These are phyloP conservation scores for Exophiala viscosa DNA, from an alignment of 2,329 filamentous ascomycete genomes.

Conservation along the genomic window DNA sequence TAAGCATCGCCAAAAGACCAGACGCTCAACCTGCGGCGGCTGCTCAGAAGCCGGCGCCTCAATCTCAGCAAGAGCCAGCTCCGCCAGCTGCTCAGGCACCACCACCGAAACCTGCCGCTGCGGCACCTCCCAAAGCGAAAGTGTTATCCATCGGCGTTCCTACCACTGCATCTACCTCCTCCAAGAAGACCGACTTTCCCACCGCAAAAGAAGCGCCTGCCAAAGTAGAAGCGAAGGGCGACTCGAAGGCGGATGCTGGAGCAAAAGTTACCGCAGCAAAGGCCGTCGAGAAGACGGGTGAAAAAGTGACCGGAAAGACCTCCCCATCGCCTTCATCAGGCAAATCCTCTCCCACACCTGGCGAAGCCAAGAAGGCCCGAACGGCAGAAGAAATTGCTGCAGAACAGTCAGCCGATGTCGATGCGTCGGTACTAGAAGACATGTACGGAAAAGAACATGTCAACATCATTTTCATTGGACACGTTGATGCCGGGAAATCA, in stretches of 20 bases:
- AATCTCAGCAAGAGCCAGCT: slow-evolving; percentile 48
- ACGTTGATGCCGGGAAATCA: slow-evolving; percentile 97
- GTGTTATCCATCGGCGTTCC: slow-evolving; percentile 70
- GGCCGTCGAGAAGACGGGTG: slow-evolving; percentile 82
- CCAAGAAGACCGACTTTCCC: slow-evolving; percentile 46
- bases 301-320: slow-evolving; percentile 69
- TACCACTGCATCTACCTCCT: slow-evolving; percentile 32
- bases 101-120: slow-evolving; percentile 17
- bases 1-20: slow-evolving; percentile 38
- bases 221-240: slow-evolving; percentile 43
- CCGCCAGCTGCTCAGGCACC: slow-evolving; percentile 34
- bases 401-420: slow-evolving; percentile 73
- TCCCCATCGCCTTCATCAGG: slow-evolving; percentile 81
- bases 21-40: slow-evolving; percentile 48
- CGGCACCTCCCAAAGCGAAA: slow-evolving; percentile 53
- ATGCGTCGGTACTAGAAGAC: slow-evolving; percentile 83
- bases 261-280: slow-evolving; percentile 83
- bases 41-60: slow-evolving; percentile 41
- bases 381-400: slow-evolving; percentile 80
- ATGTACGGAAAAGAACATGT: slow-evolving; percentile 87
- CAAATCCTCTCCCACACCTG: slow-evolving; percentile 69
- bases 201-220: slow-evolving; percentile 52
- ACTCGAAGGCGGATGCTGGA: slow-evolving; percentile 57
- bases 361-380: slow-evolving; percentile 59
- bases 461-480: slow-evolving; percentile 96